Base-by-base conservation (phyloP, 306 rosid species). In the Luffa aegyptiaca region DNA sequence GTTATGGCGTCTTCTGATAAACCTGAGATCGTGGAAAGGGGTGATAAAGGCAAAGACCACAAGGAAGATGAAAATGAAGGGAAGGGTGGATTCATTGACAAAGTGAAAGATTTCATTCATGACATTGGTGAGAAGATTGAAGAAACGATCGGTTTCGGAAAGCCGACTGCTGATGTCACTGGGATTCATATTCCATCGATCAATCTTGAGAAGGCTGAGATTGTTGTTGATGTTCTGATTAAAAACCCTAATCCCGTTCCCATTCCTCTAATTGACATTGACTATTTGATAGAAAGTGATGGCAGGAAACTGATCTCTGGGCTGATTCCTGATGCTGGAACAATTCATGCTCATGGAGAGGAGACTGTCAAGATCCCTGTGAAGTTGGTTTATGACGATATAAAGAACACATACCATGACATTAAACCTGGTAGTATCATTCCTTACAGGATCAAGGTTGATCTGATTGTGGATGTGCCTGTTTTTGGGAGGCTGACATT, bases 101-200 rank as follows among this genome's bases (percentile, higher is more conserved):
- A 87, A 90, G 94, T 96, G 82, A 91, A 96, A 89, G 98, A 86
- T 83, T 96, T 96, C 87, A 91, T 96, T 79, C 93, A 93, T 0
- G 99, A 96, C 81, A 87, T 96, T 44, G 98, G 98, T 12, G 97
- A 96, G 92, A 96, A 96, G 88, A 87, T 96, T 36, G 97, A 96
- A 83, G 98, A 65, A 75, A 80, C 90, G 17, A 87, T 93, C 18
- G 96, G 99, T n/a, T 91, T 96, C 17, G 97, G 98, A 61, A 96
- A 96, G 84, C 99, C 99, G 4, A 89, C 91, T 5, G 99, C 98
- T 0, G 99, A 96, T 84, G 91, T 96, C 37, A 10, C 87, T 3
- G 92, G 21, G 7, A 75, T 96, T 53, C 98, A 90, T 86, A 80
- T 96, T 85, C 92, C 94, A 1, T 35, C 13, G 9, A 89, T 96